A percentile compares a stretch with the other conserved stretches of the same genome.
Evolutionary conservation across 371 early-diverging fungal species (phyloP).

Genomic region (Mortierella sp.): DNA sequence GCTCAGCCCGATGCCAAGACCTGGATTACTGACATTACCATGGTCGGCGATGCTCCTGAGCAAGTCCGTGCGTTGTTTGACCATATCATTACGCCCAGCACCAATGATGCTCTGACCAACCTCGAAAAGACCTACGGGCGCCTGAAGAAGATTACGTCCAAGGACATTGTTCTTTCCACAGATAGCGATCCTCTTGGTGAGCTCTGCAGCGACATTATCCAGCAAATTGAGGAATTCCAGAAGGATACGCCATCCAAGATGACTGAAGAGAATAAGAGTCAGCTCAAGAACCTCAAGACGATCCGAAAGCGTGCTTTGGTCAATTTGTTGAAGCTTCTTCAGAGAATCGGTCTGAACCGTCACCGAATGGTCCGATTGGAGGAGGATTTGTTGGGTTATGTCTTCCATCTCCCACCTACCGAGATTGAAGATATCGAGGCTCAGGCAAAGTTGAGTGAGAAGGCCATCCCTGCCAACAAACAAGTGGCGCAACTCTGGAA

Average conservation of each 20-base stretch:
- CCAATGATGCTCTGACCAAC: slow-evolving; percentile 47
- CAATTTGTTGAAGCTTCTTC: slow-evolving; percentile 86
- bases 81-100: slow-evolving; percentile 26
- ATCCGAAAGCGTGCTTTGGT: slow-evolving; percentile 89
- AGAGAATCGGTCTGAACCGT: slow-evolving; percentile 82
- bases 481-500: slow-evolving; percentile 64
- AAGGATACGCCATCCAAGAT: slow-evolving; percentile 71
- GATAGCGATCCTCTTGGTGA: slow-evolving; percentile 44
- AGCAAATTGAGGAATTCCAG: slow-evolving; percentile 54
- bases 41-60: slow-evolving; percentile 20
- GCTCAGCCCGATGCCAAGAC: slow-evolving; percentile 30
- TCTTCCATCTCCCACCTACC: slow-evolving; percentile 52
- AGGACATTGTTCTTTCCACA: slow-evolving; percentile 35
- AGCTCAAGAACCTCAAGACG: slow-evolving; percentile 80
- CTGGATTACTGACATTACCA: slow-evolving; percentile 42
- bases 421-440: slow-evolving; percentile 52
- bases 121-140: slow-evolving; percentile 44
- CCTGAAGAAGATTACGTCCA: slow-evolving; percentile 37
- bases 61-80: slow-evolving; percentile 21
- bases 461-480: slow-evolving; percentile 32
- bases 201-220: slow-evolving; percentile 51
- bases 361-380: slow-evolving; percentile 52
- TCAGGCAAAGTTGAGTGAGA: slow-evolving; percentile 45
- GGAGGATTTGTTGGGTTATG: slow-evolving; percentile 56
- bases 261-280: slow-evolving; percentile 71